Percentiles rank a stretch among this genome's conserved stretches.
These are phyloP conservation scores for Dactylonectria macrodidyma DNA, from an alignment of 2,329 filamentous ascomycete genomes.

Conservation along the genomic window DNA sequence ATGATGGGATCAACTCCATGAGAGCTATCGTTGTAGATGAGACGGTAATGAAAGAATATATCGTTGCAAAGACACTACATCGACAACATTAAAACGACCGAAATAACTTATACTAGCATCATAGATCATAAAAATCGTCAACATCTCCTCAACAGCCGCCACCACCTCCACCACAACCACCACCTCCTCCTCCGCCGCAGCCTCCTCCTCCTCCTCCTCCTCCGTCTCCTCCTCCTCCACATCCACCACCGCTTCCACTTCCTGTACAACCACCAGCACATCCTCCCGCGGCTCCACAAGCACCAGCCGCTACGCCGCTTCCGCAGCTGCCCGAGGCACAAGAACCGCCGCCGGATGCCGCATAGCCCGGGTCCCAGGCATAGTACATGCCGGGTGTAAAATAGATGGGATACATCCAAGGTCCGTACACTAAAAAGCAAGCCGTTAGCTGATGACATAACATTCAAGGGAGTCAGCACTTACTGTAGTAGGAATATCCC, in stretches of 20 bases:
- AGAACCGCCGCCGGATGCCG: conserved; percentile 50
- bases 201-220: conserved; percentile 32
- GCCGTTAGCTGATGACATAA: fast-evolving
- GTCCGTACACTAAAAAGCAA: conserved; percentile 57
- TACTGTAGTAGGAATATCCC: conserved; percentile 65
- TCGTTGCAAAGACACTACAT: not conserved
- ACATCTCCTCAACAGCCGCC: not conserved
- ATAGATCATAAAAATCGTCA: not conserved
- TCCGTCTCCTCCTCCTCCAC: conserved; percentile 38
- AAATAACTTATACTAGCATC: not conserved
- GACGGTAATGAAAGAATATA: no score
- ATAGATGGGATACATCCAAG: conserved; percentile 60
- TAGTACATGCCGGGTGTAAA: conserved; percentile 63
- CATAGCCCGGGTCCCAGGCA: conserved; percentile 55
- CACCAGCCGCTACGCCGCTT: conserved; percentile 60
- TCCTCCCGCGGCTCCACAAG: conserved; percentile 55
- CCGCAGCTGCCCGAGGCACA: conserved; percentile 66
- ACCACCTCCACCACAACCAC: not conserved
- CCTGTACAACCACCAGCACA: conserved; percentile 42
- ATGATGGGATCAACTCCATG: no score
- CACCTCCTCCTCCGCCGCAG: conserved; percentile 25
- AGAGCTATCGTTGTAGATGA: no score
- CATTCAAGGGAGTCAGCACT: conserved; percentile 7
- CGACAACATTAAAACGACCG: not conserved
- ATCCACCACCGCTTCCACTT: conserved; percentile 31